phyloP scores from a whole-genome alignment of 1,139 yeast genomes.

The Magnusiomyces suaveolens region DNA sequence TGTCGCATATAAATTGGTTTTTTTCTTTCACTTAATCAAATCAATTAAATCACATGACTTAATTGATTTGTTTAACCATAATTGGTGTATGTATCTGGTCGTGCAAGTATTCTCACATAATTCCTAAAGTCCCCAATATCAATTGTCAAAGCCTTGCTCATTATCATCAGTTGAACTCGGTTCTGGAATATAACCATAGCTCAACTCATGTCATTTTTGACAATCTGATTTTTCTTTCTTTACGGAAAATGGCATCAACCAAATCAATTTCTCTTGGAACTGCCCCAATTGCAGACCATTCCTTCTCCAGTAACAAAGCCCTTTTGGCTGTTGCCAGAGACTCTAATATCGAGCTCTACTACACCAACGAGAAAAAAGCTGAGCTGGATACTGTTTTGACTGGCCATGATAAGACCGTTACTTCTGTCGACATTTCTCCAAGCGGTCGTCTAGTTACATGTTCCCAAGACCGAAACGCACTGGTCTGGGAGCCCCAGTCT shows the following conservation, averaged over 20 bases:
- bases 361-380: constrained; percentile 38
- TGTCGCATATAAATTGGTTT: too few relatives aligned
- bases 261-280: constrained; percentile 59
- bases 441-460: constrained; percentile 92
- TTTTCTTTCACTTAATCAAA: too few relatives aligned
- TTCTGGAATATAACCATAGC: too few relatives aligned
- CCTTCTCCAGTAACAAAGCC: constrained; percentile 61
- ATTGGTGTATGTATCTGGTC: too few relatives aligned
- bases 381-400: constrained; percentile 51
- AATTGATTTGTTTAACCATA: too few relatives aligned
- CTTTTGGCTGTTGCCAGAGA: constrained; percentile 76
- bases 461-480: constrained; percentile 95
- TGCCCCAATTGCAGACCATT: constrained; percentile 83
- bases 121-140: too few relatives aligned
- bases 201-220: too few relatives aligned
- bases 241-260: constrained; percentile 18
- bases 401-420: constrained; percentile 90
- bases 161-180: too few relatives aligned
- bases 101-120: too few relatives aligned
- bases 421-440: constrained; percentile 84
- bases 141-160: too few relatives aligned
- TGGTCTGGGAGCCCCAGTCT: constrained; percentile 78
- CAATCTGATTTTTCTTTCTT: neutral
- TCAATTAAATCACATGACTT: too few relatives aligned
- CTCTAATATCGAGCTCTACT: constrained; percentile 63